Percentiles rank a stretch among this genome's conserved stretches.
Conservation (phyloP, 352 stramenopile species). For the Halophytophthora polymorphica region DNA sequence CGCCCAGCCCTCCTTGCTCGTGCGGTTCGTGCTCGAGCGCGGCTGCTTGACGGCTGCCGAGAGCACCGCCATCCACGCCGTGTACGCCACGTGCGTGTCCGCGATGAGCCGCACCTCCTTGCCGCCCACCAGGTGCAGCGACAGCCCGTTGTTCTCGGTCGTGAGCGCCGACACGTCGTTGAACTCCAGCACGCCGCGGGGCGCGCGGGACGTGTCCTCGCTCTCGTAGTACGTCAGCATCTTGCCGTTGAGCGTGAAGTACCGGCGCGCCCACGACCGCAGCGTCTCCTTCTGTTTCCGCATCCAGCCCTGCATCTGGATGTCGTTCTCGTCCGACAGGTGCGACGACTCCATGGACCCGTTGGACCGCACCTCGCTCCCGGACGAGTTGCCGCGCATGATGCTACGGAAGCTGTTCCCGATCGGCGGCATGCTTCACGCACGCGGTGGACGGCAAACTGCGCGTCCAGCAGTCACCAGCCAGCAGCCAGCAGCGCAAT, state of each 20-base stretch:
- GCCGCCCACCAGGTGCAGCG: constrained; percentile 55
- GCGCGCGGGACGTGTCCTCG: constrained; percentile 57
- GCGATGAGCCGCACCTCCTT: constrained; percentile 77
- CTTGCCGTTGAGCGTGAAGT: constrained; percentile 74
- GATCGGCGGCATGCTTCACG: constrained; percentile 39
- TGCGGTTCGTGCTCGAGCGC: constrained; percentile 42
- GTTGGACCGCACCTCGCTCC: constrained; percentile 9
- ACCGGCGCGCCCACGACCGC: constrained; percentile 61
- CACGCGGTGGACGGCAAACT: too few species aligned
- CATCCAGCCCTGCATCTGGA: constrained; percentile 85
- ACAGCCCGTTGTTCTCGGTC: constrained; percentile 75
- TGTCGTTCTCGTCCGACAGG: constrained; percentile 61
- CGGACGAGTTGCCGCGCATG: constrained; percentile 61
- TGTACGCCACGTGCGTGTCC: constrained; percentile 77
- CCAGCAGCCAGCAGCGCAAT: too few species aligned
- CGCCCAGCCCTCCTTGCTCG: constrained; percentile 69
- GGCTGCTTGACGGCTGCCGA: constrained; percentile 62
- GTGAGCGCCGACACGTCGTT: constrained; percentile 64
- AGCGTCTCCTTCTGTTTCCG: constrained; percentile 81
- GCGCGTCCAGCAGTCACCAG: too few species aligned
- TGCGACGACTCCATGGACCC: constrained; percentile 40
- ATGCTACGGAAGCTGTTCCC: constrained; percentile 58
- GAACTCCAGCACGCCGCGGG: constrained; percentile 68
- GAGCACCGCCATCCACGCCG: constrained; percentile 71
- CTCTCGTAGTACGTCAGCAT: constrained; percentile 80